phyloP scores from a whole-genome alignment of 2,329 filamentous ascomycete species.

The Dryadomyces quercivorus region DNA sequence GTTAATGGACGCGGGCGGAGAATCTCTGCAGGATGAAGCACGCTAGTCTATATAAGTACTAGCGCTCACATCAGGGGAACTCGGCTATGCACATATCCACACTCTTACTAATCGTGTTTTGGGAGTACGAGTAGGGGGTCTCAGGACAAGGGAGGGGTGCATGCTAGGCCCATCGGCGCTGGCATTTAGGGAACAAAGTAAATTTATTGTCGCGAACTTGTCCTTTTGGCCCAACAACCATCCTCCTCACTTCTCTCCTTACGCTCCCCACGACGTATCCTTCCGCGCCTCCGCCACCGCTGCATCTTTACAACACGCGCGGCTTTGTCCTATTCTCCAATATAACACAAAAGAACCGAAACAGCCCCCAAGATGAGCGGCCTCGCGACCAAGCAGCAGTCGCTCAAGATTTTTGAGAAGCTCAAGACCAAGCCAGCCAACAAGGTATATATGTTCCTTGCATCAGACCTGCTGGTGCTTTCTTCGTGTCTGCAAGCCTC shows the following conservation, averaged over 20 bases:
- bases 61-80: neutral
- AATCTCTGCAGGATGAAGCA: neutral
- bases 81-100: neutral
- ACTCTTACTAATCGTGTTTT: neutral
- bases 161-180: neutral
- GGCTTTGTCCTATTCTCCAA: neutral
- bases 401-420: constrained; percentile 96
- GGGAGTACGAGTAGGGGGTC: too few species aligned
- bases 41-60: neutral
- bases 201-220: constrained; percentile 12
- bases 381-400: constrained; percentile 83
- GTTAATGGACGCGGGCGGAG: neutral
- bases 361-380: constrained; percentile 40
- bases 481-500: neutral
- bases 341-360: neutral
- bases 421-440: constrained; percentile 89
- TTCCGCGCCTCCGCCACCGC: neutral
- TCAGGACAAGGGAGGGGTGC: neutral
- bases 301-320: neutral
- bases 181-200: neutral
- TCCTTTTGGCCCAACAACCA: constrained; percentile 7
- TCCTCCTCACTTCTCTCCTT: neutral
- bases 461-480: neutral
- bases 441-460: constrained; percentile 46
- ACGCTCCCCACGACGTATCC: neutral